Evolutionary conservation across 345 rosid genomes (phyloP).

Genomic region (Ailanthus altissimus): DNA sequence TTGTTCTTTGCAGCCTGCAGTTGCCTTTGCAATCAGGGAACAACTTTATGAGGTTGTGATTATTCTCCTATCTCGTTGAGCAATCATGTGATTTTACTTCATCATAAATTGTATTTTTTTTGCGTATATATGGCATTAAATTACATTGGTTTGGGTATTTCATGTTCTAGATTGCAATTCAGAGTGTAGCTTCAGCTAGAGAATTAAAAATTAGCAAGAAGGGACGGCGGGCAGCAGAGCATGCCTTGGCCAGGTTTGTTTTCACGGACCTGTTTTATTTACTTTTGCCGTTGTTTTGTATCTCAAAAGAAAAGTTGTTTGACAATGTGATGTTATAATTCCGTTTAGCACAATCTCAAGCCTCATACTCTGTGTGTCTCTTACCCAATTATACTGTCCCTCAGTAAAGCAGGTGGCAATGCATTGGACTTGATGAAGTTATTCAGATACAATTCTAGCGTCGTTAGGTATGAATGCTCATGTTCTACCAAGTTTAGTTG

Average conservation of each 20-base stretch:
- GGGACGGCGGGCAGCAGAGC: constrained; percentile 79
- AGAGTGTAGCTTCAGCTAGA: constrained; percentile 83
- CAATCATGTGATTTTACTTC: constrained; percentile 8
- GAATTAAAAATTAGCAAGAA: constrained; percentile 86
- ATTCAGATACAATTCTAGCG: constrained; percentile 80
- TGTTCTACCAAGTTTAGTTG: not conserved
- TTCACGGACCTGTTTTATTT: not conserved
- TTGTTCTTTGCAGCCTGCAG: constrained; percentile 70
- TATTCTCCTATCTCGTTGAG: not conserved
- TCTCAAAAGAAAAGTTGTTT: not conserved
- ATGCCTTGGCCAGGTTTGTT: constrained; percentile 63
- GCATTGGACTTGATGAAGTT: constrained; percentile 84
- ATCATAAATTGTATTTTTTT: not conserved
- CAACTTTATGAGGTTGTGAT: constrained; percentile 81
- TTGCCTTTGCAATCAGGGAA: constrained; percentile 94
- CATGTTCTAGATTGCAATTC: constrained; percentile 69
- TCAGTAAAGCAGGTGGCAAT: constrained; percentile 77
- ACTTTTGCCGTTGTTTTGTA: not conserved
- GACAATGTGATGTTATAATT: not conserved
- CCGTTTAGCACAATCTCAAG: not conserved
- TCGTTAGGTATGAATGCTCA: constrained; percentile 57
- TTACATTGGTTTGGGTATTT: constrained; percentile 12
- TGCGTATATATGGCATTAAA: not conserved
- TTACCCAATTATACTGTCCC: constrained; percentile 1
- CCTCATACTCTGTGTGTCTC: not conserved